These are phyloP conservation scores for Fusarium globosum DNA, from an alignment of 2,329 filamentous ascomycete species.

Conservation along the genomic window DNA sequence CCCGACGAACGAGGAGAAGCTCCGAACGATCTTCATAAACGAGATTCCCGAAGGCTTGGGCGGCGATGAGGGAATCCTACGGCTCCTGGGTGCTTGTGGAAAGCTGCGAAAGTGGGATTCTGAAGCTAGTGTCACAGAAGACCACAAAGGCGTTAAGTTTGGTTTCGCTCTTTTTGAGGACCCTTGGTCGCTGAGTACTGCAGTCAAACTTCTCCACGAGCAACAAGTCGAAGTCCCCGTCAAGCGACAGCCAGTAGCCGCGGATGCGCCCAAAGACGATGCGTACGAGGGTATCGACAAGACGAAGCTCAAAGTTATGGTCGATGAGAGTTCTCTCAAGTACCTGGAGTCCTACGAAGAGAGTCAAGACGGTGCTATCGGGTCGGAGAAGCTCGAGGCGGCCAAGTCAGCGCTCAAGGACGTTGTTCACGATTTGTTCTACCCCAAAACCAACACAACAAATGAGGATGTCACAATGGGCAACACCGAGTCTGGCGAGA, in stretches of 20 bases:
- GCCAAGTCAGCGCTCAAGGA: constrained; percentile 75
- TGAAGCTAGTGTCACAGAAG: constrained; percentile 67
- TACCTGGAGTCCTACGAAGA: constrained; percentile 87
- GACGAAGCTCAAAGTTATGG: constrained; percentile 75
- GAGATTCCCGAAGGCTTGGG: constrained; percentile 83
- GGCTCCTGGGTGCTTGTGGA: constrained; percentile 80
- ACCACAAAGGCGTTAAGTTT: constrained; percentile 85
- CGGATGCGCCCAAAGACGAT: constrained; percentile 57
- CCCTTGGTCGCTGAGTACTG: constrained; percentile 84
- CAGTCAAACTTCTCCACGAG: constrained; percentile 85
- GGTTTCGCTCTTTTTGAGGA: constrained; percentile 97
- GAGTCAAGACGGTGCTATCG: constrained; percentile 70
- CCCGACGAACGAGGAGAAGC: constrained; percentile 88
- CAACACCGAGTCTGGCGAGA: constrained; percentile 70
- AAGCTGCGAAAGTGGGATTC: constrained; percentile 87
- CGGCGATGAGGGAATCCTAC: constrained; percentile 82
- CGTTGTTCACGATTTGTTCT: constrained; percentile 77
- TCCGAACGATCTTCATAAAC: constrained; percentile 90
- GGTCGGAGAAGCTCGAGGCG: constrained; percentile 75
- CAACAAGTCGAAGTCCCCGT: constrained; percentile 85
- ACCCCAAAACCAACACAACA: constrained; percentile 63
- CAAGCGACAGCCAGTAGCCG: constrained; percentile 73
- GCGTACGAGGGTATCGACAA: constrained; percentile 71
- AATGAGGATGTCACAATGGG: constrained; percentile 76
- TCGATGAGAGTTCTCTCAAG: constrained; percentile 84